Conservation (phyloP, 208 protist genomes). For the Leishmania braziliensis region DNA sequence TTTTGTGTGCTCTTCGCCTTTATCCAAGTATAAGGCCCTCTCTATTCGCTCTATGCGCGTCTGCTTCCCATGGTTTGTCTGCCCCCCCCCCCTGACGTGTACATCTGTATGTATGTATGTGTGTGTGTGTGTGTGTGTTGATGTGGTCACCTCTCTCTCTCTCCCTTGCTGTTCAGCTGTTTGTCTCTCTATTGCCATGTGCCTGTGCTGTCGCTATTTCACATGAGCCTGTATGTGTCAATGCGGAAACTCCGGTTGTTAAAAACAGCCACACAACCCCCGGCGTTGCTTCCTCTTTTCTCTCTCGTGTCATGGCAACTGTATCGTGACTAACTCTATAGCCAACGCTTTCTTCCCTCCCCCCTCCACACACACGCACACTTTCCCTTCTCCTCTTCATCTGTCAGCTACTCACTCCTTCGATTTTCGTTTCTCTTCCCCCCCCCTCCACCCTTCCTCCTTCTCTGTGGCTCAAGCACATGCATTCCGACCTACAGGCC, state of each 20-base stretch:
- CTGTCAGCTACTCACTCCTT: not conserved
- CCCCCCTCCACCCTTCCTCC: not conserved
- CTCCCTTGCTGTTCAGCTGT: not conserved
- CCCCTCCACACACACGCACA: not conserved
- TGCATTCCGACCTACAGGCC: not conserved
- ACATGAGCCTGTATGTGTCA: not conserved
- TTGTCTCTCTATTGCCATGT: not conserved
- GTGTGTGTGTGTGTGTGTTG: constrained; percentile 4
- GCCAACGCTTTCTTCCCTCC: not conserved
- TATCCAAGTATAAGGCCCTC: too few relatives aligned
- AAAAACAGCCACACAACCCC: not conserved
- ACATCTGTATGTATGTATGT: constrained; percentile 1
- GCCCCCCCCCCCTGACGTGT: not conserved
- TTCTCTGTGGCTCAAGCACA: not conserved
- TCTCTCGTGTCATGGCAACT: not conserved
- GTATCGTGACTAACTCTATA: not conserved
- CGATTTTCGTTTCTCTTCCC: not conserved
- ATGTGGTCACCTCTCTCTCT: not conserved
- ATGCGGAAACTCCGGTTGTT: not conserved
- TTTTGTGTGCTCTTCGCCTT: too few relatives aligned
- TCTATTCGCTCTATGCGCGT: not conserved
- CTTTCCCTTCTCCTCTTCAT: not conserved
- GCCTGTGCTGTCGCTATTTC: not conserved
- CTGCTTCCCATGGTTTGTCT: not conserved
- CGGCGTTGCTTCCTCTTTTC: not conserved